Base-by-base conservation (phyloP, 1,284 basidiomycete genomes). In the Fomes fomentarius region DNA sequence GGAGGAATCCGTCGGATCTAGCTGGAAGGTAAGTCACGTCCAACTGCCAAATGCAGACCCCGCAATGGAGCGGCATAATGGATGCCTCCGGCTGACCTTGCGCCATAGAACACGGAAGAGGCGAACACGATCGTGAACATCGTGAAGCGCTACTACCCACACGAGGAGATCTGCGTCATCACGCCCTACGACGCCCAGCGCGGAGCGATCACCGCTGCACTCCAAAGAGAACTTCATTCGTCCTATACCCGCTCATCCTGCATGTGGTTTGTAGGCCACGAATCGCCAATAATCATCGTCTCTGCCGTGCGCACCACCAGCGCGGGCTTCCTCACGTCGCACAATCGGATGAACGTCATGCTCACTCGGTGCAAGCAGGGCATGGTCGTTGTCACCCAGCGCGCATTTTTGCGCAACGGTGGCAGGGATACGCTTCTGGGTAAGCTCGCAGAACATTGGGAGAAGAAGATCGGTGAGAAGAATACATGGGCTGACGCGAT, bases 161-260 rank as follows among this genome's bases (percentile, higher is more conserved):
- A 33, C 2, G 22, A n/a, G 1, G 66, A 71, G 0, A 89, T 76
- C 64, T 77, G 77, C 40, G 79, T 90, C 48, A 84, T 91, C 42
- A 90, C 86, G 6, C 87, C 87, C 0, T 90, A 89, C 76, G 85
- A 87, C 64, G 78, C 74, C 3, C 88, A 90, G 64, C 76, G 84
- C 12, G 74, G 66, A 40, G 47, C 70, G 12, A 76, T 90, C 63
- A 81, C 85, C 59, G 56, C 70, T 1, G 58, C 51, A 6, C 74
- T 90, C 64, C 78, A 81, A 54, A 51, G n/a, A n/a, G n/a, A n/a
- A n/a, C n/a, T n/a, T n/a, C n/a, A n/a, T n/a, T n/a, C n/a, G n/a
- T 30, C 28, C 28, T 30, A 30, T 12, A 30, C 28, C 12, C 28
- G 28, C 28, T 7, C 28, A 30, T 30, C 24, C 24, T 19, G 26